A percentile compares a stretch with the other conserved stretches of the same genome.
These are phyloP conservation scores for Alternaria brassicicola DNA, from an alignment of 2,329 filamentous ascomycete genomes.

Conservation along the genomic window DNA sequence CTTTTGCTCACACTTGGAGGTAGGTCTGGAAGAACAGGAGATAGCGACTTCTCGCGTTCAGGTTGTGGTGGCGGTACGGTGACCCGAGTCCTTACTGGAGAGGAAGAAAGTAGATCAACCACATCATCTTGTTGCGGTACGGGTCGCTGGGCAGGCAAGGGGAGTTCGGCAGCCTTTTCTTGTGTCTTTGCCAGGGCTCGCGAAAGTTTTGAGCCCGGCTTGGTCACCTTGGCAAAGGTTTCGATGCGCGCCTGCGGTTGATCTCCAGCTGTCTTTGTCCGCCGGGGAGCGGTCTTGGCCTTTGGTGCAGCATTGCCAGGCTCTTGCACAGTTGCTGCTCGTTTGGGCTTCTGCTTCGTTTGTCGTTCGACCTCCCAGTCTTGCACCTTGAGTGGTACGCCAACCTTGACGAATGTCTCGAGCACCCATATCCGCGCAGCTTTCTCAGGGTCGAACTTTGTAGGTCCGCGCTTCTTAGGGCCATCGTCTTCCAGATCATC, in stretches of 20 bases:
- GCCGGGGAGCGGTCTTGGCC: constrained; percentile 26
- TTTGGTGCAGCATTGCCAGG: constrained; percentile 27
- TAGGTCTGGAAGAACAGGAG: constrained; percentile 29
- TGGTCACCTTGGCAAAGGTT: constrained; percentile 45
- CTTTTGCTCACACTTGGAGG: constrained; percentile 42
- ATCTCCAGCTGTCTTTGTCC: constrained; percentile 27
- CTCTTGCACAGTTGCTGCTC: constrained; percentile 29
- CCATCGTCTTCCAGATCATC: constrained; percentile 47
- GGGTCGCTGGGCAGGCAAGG: constrained; percentile 2
- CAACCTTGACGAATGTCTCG: constrained; percentile 66
- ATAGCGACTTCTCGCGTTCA: constrained; percentile 22
- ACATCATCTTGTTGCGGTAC: constrained; percentile 10
- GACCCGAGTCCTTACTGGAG: constrained; percentile 24
- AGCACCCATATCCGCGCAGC: constrained; percentile 73
- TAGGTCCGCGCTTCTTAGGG: constrained; percentile 53
- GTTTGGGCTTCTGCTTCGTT: constrained; percentile 30
- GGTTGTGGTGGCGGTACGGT: not conserved
- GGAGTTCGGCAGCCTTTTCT: constrained; percentile 3
- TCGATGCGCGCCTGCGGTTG: constrained; percentile 35
- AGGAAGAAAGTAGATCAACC: constrained; percentile 40
- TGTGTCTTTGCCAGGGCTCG: constrained; percentile 30
- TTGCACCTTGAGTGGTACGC: constrained; percentile 68
- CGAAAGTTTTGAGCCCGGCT: constrained; percentile 35
- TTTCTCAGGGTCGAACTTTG: constrained; percentile 68
- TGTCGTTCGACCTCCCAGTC: constrained; percentile 62